Percentiles rank a stretch among this genome's conserved stretches.
phyloP scores from a whole-genome alignment of 108 stramenopile genomes.

The Cyclostephanos invisitatus region DNA sequence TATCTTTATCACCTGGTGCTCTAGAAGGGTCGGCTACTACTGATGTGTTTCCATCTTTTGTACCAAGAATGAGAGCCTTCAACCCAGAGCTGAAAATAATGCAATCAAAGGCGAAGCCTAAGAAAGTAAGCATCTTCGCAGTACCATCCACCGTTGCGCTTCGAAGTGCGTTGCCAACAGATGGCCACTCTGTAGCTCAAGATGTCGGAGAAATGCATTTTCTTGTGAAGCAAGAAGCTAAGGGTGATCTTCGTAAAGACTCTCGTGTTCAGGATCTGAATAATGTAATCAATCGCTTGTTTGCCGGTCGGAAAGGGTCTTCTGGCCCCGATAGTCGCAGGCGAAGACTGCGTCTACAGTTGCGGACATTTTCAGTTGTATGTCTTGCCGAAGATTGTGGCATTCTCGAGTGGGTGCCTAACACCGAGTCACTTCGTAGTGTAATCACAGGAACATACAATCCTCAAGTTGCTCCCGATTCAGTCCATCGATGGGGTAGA shows the following conservation, averaged over 20 bases:
- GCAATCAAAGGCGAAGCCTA: constrained; percentile 96
- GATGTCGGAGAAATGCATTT: constrained; percentile 90
- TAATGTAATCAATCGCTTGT: constrained; percentile 94
- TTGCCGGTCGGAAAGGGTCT: constrained; percentile 55
- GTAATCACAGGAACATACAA: constrained; percentile 80
- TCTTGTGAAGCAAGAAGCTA: constrained; percentile 96
- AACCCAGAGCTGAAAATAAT: constrained; percentile 67
- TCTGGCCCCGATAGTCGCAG: constrained; percentile 48
- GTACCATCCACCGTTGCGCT: constrained; percentile 35
- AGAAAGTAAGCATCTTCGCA: constrained; percentile 72
- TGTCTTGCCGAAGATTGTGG: constrained; percentile 98
- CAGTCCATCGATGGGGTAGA: constrained; percentile 56
- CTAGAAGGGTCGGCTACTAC: constrained; percentile 28
- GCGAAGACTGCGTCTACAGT: constrained; percentile 64
- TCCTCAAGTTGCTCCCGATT: constrained; percentile 66
- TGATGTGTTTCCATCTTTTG: constrained; percentile 68
- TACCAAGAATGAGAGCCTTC: constrained; percentile 84
- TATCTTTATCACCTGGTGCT: constrained; percentile 63
- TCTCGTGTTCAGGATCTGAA: constrained; percentile 98
- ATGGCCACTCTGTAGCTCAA: constrained; percentile 10
- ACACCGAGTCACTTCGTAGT: constrained; percentile 85
- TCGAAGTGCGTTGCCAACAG: constrained; percentile 20
- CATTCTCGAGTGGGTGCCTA: constrained; percentile 97
- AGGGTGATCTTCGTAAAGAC: constrained; percentile 99
- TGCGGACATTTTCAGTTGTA: constrained; percentile 97